A percentile compares a stretch with the other conserved stretches of the same genome.
These are phyloP conservation scores for Hibiscus trionum DNA, from an alignment of 345 rosid species.

Conservation along the genomic window DNA sequence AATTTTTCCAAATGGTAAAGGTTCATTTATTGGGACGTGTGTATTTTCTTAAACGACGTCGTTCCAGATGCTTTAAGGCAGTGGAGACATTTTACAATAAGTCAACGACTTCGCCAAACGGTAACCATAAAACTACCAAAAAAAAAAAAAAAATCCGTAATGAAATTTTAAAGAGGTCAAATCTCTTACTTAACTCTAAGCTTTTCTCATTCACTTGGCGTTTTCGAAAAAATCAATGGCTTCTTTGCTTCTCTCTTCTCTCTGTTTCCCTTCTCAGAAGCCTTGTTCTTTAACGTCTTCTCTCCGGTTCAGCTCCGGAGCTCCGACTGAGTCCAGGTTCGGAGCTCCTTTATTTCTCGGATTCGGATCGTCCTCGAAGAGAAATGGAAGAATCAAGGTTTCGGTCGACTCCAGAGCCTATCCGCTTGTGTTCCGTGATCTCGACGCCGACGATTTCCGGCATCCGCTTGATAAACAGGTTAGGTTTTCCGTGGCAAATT, in stretches of 20 bases:
- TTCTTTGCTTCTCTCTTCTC: conserved; percentile 32
- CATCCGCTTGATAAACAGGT: conserved; percentile 95
- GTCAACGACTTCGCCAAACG: conserved; percentile 30
- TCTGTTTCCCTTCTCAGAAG: conserved; percentile 5
- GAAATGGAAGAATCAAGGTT: conserved; percentile 23
- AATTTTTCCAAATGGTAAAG: too few relatives aligned
- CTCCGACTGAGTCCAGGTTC: conserved; percentile 10
- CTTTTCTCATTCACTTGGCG: not conserved
- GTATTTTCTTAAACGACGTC: too few relatives aligned
- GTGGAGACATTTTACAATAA: too few relatives aligned
- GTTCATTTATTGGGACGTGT: too few relatives aligned
- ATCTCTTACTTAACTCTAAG: not conserved
- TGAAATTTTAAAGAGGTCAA: not conserved
- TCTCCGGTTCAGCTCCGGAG: conserved; percentile 20
- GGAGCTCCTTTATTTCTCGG: conserved; percentile 15
- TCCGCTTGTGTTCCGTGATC: conserved; percentile 58
- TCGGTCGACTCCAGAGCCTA: conserved; percentile 43
- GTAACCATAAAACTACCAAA: conserved; percentile 19
- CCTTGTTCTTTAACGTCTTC: conserved; percentile 8
- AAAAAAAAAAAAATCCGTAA: not conserved
- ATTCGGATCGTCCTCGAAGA: conserved; percentile 21
- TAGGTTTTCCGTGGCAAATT: not conserved
- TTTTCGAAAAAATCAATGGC: conserved; percentile 26
- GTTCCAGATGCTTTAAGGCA: too few relatives aligned
- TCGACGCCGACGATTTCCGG: conserved; percentile 92